Conservation (phyloP, 1,284 basidiomycete genomes). For the Gomphus bonarii region DNA sequence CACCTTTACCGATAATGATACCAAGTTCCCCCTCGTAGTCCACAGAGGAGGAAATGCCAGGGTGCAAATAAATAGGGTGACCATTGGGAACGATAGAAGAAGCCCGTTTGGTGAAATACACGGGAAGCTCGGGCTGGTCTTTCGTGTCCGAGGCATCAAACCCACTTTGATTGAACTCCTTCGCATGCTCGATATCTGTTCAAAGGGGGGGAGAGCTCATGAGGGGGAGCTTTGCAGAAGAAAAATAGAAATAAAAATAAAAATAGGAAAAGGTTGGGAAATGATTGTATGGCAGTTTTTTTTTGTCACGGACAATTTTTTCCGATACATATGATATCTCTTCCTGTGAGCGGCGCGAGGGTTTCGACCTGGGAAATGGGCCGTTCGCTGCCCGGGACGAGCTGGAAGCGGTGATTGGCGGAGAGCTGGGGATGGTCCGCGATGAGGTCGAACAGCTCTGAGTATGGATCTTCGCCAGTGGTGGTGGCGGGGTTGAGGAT, state of each 20-base stretch:
- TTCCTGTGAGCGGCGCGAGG: conserved; percentile 1
- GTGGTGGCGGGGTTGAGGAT: conserved; percentile 5
- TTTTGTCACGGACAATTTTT: conserved; percentile 4
- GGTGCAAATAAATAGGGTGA: conserved; percentile 22
- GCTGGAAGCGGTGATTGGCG: conserved; percentile 1
- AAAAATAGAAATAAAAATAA: too few relatives aligned
- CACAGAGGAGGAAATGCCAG: conserved; percentile 19
- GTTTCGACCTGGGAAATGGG: not conserved
- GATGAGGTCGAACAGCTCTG: conserved; percentile 5
- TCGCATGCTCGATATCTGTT: conserved; percentile 3
- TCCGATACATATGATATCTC: conserved; percentile 6
- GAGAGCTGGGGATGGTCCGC: conserved; percentile 1
- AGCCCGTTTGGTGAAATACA: conserved; percentile 25
- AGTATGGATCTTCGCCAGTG: not conserved
- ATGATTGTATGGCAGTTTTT: too few relatives aligned
- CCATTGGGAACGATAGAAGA: conserved; percentile 20
- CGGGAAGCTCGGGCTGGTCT: conserved; percentile 19
- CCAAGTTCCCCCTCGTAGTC: conserved; percentile 26
- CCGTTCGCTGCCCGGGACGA: conserved; percentile 1
- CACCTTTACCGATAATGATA: conserved; percentile 24
- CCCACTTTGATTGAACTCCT: conserved; percentile 13
- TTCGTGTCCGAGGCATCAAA: conserved; percentile 21
- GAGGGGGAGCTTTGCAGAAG: too few relatives aligned
- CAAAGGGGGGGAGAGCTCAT: too few relatives aligned
- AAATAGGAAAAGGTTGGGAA: too few relatives aligned